A percentile compares a stretch with the other conserved stretches of the same genome.
Conservation (phyloP, 2,329 filamentous ascomycete genomes). For the Aspergillus chevalieri region DNA sequence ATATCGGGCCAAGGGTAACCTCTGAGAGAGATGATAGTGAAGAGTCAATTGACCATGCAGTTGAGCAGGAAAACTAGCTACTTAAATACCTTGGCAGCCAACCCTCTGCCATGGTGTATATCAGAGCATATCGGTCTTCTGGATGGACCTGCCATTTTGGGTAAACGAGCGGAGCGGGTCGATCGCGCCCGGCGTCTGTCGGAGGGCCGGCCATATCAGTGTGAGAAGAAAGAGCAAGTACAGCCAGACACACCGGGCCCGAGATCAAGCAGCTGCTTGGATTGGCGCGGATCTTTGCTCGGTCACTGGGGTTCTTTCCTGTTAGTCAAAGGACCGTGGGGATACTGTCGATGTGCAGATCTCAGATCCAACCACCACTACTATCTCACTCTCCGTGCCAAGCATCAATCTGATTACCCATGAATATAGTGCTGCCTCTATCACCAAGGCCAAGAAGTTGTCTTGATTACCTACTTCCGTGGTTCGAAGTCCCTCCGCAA, state of each 20-base stretch:
- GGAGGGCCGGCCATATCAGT: neutral
- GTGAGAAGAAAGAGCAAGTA: too few relatives aligned
- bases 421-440: too few relatives aligned
- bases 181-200: neutral
- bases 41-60: neutral
- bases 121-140: constrained; percentile 1
- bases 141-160: constrained; percentile 26
- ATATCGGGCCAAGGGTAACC: neutral
- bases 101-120: neutral
- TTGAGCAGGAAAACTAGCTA: neutral
- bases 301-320: too few relatives aligned
- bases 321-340: too few relatives aligned
- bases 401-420: too few relatives aligned
- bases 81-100: neutral
- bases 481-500: neutral
- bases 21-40: neutral
- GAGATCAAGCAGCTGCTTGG: too few relatives aligned
- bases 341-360: neutral
- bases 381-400: too few relatives aligned
- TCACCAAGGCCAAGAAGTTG: neutral
- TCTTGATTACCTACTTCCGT: neutral
- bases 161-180: constrained; percentile 6
- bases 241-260: too few relatives aligned
- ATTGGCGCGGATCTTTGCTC: too few relatives aligned
- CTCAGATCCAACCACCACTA: too few relatives aligned